A percentile compares a stretch with the other conserved stretches of the same genome.
These are phyloP conservation scores for Cicer cuneatum DNA, from an alignment of 306 rosid genomes.

Conservation along the genomic window DNA sequence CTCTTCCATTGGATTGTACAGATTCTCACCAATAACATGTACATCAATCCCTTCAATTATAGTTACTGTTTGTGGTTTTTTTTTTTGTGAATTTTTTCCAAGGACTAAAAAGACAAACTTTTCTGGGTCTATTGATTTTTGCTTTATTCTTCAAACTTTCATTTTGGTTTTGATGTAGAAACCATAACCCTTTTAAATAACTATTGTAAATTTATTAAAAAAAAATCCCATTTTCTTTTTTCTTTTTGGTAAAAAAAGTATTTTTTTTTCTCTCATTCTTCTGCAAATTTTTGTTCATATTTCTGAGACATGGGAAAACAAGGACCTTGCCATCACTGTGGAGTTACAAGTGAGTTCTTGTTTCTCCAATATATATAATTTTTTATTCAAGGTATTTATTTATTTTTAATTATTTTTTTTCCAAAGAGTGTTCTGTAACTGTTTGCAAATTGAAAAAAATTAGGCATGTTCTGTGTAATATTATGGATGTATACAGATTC, in stretches of 20 bases:
- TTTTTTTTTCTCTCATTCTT: conserved; percentile 8
- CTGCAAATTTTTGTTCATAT: conserved; percentile 54
- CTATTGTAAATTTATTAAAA: conserved; percentile 41
- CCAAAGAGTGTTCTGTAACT: conserved; percentile 40
- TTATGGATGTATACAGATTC: conserved; percentile 48
- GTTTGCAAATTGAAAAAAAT: conserved; percentile 38
- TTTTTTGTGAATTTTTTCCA: conserved; percentile 48
- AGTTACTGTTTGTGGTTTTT: conserved; percentile 55
- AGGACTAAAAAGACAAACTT: conserved; percentile 53
- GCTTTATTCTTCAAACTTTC: conserved; percentile 64
- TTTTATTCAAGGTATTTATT: conserved; percentile 26
- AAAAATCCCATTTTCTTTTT: conserved; percentile 2
- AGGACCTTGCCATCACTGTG: conserved; percentile 99
- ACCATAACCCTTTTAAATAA: conserved; percentile 49
- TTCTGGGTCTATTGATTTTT: conserved; percentile 78
- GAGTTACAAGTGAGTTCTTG: conserved; percentile 99
- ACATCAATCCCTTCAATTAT: conserved; percentile 64
- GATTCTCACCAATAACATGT: conserved; percentile 55
- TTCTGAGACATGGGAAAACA: conserved; percentile 86
- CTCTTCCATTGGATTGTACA: conserved; percentile 79
- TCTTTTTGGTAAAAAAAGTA: conserved; percentile 39
- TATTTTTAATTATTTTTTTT: conserved; percentile 20
- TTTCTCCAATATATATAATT: conserved; percentile 58
- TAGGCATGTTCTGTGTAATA: conserved; percentile 37
- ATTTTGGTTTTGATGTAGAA: conserved; percentile 64